Evolutionary conservation across 2,329 filamentous ascomycete genomes (phyloP), one percentile per base, ranked within the genome.

Genomic region (Nemania serpens): DNA sequence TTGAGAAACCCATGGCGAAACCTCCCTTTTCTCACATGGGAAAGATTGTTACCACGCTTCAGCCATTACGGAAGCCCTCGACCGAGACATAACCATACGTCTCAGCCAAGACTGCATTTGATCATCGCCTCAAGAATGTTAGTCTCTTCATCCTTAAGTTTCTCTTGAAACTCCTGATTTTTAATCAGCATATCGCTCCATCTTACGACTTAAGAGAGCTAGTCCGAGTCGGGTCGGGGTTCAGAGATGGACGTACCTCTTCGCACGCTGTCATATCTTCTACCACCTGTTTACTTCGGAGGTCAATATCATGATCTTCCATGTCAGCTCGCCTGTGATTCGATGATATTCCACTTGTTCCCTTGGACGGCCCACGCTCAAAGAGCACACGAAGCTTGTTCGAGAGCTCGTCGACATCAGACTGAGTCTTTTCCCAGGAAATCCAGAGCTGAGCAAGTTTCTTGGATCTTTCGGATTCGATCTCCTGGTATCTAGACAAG

Each of bases 221-320:
- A 33, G 63, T 58, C 25, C 59, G 25, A 33, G 48, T 57, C 39
- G 56, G 52, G 25, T 50, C 58, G 11, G 48, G 52, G 10, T 57
- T 47, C 17, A 53, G 34, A 18, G 50, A 57, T 42, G 61, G 39
- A 63, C 70, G 66, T 58, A 74, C 72, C 59, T 72, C 68, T 56
- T 74, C 72, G 45, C 71, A 72, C 29, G 45, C 47, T n/a, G 39
- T 60, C 68, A 72, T 71, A 45, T 73, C 72, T 15, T 73, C 70
- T 2, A 72, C 67, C 2, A 65, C 66, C 6, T 72, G 67, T 42
- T 67, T 69, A 41, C 64, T 68, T 48, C 59, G 63, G 33, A 54
- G 55, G 5, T 68, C 70, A 5, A 72, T 64, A 17, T 69, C 67
- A 1, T 59, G 49, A 9, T 50, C 56, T 46, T 73, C 68, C 37